A percentile compares a stretch with the other conserved stretches of the same genome.
phyloP scores from a whole-genome alignment of 805 yeast species.

The Zygoascus bituminiphila region DNA sequence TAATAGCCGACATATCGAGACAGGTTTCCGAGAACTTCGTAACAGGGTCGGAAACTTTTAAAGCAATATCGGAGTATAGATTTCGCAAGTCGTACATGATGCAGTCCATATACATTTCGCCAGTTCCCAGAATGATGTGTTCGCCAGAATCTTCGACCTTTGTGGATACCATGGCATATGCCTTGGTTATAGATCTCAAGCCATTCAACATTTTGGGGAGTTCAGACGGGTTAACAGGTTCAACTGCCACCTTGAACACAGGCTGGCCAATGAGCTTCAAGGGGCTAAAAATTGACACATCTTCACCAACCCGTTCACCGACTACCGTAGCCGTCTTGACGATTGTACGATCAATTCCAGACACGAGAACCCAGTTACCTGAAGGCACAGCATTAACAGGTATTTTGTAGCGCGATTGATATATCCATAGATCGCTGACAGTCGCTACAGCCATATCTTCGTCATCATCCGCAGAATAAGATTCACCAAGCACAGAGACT shows the following conservation, averaged over 20 bases:
- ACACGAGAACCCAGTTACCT: constrained; percentile 63
- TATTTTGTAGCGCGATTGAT: constrained; percentile 65
- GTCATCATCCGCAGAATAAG: constrained; percentile 40
- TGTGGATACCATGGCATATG: constrained; percentile 59
- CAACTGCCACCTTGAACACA: constrained; percentile 72
- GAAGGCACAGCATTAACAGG: constrained; percentile 45
- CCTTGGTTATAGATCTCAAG: constrained; percentile 48
- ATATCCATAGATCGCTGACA: constrained; percentile 34
- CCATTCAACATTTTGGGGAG: constrained; percentile 67
- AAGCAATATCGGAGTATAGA: constrained; percentile 54
- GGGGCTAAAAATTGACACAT: constrained; percentile 32
- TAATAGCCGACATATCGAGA: constrained; percentile 53
- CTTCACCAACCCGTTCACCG: constrained; percentile 22
- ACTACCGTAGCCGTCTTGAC: constrained; percentile 55
- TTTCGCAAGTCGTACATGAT: constrained; percentile 66
- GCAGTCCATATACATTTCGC: constrained; percentile 84
- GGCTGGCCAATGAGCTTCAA: constrained; percentile 44
- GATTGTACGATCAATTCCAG: constrained; percentile 52
- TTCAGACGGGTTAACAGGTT: constrained; percentile 73
- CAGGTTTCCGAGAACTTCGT: constrained; percentile 75
- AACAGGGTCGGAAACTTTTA: constrained; percentile 80
- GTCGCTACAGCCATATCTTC: constrained; percentile 41
- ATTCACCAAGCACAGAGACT: constrained; percentile 51
- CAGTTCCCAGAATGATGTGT: constrained; percentile 69
- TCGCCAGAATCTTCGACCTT: constrained; percentile 87